These are phyloP conservation scores for Strombidium stylifer DNA, from an alignment of 73 alveolate genomes.

Conservation along the genomic window DNA sequence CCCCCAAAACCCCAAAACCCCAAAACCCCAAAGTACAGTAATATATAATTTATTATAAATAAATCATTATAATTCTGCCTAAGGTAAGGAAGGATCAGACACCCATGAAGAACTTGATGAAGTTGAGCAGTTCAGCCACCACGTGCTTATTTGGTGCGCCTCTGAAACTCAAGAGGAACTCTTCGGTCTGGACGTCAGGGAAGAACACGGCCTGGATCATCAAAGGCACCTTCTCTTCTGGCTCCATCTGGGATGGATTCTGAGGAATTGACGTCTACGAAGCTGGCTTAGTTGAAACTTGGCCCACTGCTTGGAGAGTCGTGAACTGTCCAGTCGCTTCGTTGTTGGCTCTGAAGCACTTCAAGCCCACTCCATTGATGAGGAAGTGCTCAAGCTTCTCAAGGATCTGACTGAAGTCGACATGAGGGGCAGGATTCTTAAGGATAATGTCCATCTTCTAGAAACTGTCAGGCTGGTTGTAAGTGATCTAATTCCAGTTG, in stretches of 20 bases:
- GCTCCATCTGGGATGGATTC: slow-evolving; percentile 33
- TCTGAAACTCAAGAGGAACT: slow-evolving; percentile 48
- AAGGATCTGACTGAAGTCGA: slow-evolving; percentile 33
- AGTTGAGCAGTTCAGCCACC: slow-evolving; percentile 26
- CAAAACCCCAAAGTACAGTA: too few species aligned
- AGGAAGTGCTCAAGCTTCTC: slow-evolving; percentile 48
- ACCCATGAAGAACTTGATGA: slow-evolving; percentile 42
- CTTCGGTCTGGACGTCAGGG: slow-evolving; percentile 34
- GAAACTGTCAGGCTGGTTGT: slow-evolving; percentile 42
- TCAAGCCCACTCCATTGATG: slow-evolving; percentile 28
- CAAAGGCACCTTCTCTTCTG: slow-evolving; percentile 33
- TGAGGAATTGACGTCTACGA: slow-evolving; percentile 35
- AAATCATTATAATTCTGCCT: too few species aligned
- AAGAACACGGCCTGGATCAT: slow-evolving; percentile 52
- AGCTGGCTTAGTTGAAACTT: slow-evolving; percentile 33
- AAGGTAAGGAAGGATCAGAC: too few species aligned
- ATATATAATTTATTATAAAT: too few species aligned
- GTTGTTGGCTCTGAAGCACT: too few species aligned
- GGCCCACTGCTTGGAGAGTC: slow-evolving; percentile 44
- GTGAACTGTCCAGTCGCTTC: slow-evolving; percentile 1
- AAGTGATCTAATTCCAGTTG: slow-evolving; percentile 53
- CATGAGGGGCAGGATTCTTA: slow-evolving; percentile 50
- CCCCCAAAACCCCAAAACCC: too few species aligned
- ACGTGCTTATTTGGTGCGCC: slow-evolving; percentile 22
- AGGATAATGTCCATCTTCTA: slow-evolving; percentile 50